Percentiles rank a stretch among this genome's conserved stretches.
These are phyloP conservation scores for Eucalyptus marginata DNA, from an alignment of 345 rosid species.

Conservation along the genomic window DNA sequence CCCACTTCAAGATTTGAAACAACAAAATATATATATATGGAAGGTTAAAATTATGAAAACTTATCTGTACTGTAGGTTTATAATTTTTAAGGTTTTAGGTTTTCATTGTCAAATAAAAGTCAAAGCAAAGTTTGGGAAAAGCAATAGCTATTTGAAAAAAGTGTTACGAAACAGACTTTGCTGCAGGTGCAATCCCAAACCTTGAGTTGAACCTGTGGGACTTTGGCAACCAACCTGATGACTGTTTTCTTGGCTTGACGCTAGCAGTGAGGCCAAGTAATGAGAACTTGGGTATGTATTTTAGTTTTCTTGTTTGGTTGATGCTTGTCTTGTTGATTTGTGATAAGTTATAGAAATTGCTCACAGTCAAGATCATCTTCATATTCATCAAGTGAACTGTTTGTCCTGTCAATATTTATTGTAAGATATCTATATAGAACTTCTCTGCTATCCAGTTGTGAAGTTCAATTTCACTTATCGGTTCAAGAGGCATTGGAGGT, in stretches of 20 bases:
- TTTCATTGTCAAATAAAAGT: not conserved
- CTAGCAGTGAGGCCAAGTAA: constrained; percentile 82
- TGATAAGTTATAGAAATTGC: not conserved
- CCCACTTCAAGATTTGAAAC: not conserved
- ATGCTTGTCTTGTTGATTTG: not conserved
- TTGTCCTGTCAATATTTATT: not conserved
- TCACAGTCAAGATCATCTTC: not conserved
- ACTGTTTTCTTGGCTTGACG: constrained; percentile 87
- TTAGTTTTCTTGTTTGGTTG: not conserved
- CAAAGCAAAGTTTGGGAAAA: not conserved
- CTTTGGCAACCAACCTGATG: constrained; percentile 72
- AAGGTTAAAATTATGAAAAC: not conserved
- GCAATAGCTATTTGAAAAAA: not conserved
- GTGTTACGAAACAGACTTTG: not conserved
- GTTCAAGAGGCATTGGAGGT: not conserved
- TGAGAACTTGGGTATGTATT: constrained; percentile 48
- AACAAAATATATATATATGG: not conserved
- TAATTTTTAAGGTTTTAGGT: not conserved
- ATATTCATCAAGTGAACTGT: not conserved
- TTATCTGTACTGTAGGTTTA: not conserved
- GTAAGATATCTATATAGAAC: not conserved
- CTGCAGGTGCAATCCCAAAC: constrained; percentile 62
- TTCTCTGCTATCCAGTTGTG: not conserved
- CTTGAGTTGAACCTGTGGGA: constrained; percentile 94
- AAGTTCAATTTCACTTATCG: not conserved